These are phyloP conservation scores for Botryotinia globosa DNA, from an alignment of 2,329 filamentous ascomycete genomes.

Conservation along the genomic window DNA sequence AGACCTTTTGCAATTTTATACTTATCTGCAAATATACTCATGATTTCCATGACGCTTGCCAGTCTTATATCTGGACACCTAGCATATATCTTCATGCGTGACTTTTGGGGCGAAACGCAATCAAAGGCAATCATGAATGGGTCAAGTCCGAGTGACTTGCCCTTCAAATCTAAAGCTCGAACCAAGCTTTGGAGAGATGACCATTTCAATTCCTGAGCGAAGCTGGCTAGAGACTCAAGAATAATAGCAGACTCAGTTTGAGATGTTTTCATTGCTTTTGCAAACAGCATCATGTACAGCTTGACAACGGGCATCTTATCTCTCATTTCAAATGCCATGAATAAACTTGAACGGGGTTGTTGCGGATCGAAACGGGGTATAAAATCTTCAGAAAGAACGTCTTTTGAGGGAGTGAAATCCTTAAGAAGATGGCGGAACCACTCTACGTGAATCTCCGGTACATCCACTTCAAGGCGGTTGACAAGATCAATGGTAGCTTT, in stretches of 20 bases:
- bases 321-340: constrained; percentile 1
- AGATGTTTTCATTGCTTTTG: too few relatives aligned
- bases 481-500: background rate
- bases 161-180: too few relatives aligned
- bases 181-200: background rate
- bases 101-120: background rate
- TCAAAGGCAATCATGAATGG: constrained; percentile 1
- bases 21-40: background rate
- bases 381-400: background rate
- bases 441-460: background rate
- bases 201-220: background rate
- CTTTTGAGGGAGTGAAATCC: background rate
- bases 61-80: background rate
- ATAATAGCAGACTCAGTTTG: background rate
- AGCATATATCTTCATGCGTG: constrained; percentile 4
- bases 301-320: background rate
- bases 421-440: background rate
- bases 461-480: background rate
- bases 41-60: background rate
- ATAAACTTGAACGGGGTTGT: background rate
- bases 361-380: too few relatives aligned
- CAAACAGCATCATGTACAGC: background rate
- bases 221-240: background rate
- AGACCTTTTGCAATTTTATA: background rate
- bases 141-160: background rate